These are phyloP conservation scores for Castanea mollissima DNA, from an alignment of 306 rosid species.

Conservation along the genomic window DNA sequence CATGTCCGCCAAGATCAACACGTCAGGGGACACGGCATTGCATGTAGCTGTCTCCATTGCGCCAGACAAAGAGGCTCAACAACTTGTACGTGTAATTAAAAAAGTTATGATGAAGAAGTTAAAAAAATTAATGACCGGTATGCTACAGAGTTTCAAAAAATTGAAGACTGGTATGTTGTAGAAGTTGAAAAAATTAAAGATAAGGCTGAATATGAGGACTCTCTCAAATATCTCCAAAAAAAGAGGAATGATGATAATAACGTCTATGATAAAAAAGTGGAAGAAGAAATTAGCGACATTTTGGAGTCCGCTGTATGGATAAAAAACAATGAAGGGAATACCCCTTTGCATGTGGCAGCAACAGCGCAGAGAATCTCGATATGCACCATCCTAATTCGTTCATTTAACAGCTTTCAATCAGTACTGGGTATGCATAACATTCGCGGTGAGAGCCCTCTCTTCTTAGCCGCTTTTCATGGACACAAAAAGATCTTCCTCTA, in stretches of 20 bases:
- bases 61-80: constrained; percentile 11
- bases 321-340: constrained; percentile 21
- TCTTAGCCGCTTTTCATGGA: constrained; percentile 47
- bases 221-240: no score
- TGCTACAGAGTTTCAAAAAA: no score
- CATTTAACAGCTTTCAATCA: no score
- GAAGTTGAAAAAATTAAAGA: no score
- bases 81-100: neutral
- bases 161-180: no score
- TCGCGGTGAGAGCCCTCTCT: constrained; percentile 49
- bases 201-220: no score
- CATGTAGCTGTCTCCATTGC: constrained; percentile 47
- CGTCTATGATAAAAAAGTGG: no score
- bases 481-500: constrained; percentile 30
- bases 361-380: constrained; percentile 18
- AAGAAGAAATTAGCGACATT: no score
- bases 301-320: neutral
- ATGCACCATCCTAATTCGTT: constrained; percentile 24
- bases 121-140: no score
- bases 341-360: constrained; percentile 46
- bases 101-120: no score
- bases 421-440: constrained; percentile 12
- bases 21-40: constrained; percentile 43
- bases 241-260: no score
- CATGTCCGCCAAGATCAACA: constrained; percentile 24